Percentiles rank a stretch among this genome's conserved stretches.
Conservation (phyloP, 2,329 filamentous ascomycete genomes). For the Sclerotinia nivalis region DNA sequence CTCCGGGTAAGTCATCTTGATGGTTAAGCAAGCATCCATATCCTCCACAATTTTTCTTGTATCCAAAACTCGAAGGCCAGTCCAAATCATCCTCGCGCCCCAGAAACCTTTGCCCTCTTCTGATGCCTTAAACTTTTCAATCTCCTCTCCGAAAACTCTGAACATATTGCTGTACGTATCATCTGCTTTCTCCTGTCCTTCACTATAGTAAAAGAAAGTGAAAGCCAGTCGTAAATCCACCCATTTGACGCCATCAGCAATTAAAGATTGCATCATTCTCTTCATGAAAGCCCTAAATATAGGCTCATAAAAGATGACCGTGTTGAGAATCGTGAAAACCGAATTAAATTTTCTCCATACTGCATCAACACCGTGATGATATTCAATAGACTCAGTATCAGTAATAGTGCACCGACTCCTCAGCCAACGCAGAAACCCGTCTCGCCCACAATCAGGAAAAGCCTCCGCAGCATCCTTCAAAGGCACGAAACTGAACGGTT, state of each 20-base stretch:
- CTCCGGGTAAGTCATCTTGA: conserved; percentile 76
- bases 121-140: conserved; percentile 71
- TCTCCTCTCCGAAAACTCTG: conserved; percentile 72
- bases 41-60: conserved; percentile 69
- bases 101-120: conserved; percentile 76
- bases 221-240: conserved; percentile 81
- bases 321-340: conserved; percentile 72
- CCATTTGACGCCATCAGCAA: conserved; percentile 82
- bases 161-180: conserved; percentile 70
- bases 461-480: conserved; percentile 64
- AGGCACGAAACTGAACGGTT: conserved; percentile 42
- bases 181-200: conserved; percentile 66
- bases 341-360: conserved; percentile 81
- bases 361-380: conserved; percentile 80
- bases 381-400: conserved; percentile 69
- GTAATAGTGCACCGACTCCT: conserved; percentile 72
- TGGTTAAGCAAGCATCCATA: conserved; percentile 85
- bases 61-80: conserved; percentile 63
- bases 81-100: conserved; percentile 85
- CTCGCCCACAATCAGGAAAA: conserved; percentile 71
- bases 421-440: conserved; percentile 77
- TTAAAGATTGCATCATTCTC: conserved; percentile 67
- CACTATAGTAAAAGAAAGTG: conserved; percentile 65
- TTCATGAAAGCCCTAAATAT: conserved; percentile 78
- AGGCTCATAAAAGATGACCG: conserved; percentile 85